phyloP scores from a whole-genome alignment of 352 stramenopile species.

The Phytophthora niederhauseri region DNA sequence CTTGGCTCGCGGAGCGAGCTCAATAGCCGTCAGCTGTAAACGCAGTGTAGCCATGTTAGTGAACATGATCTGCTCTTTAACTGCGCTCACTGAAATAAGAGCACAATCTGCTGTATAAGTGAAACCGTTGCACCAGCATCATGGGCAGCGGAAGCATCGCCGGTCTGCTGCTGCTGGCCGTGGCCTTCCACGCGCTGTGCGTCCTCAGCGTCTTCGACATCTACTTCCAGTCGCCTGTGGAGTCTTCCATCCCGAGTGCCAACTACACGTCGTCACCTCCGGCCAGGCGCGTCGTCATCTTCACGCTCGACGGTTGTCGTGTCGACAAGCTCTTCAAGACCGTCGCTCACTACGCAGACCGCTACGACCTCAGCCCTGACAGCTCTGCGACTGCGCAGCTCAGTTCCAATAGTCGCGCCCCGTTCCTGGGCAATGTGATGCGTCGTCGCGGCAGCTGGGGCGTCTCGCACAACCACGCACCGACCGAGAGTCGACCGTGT shows the following conservation, averaged over 20 bases:
- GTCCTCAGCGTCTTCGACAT: constrained; percentile 89
- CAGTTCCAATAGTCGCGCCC: constrained; percentile 33
- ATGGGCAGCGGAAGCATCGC: constrained; percentile 20
- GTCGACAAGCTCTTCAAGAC: constrained; percentile 84
- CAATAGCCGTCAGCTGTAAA: constrained; percentile 9
- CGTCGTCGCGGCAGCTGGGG: constrained; percentile 72
- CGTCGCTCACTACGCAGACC: constrained; percentile 33
- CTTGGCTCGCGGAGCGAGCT: constrained; percentile 48
- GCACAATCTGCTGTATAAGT: neutral
- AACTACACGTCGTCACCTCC: constrained; percentile 44
- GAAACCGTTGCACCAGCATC: neutral
- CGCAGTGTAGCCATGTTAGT: neutral
- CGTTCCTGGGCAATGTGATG: constrained; percentile 74
- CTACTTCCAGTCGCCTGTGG: constrained; percentile 86
- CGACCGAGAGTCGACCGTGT: constrained; percentile 80
- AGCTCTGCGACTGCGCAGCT: neutral
- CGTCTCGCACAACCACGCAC: constrained; percentile 85
- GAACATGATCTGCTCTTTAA: neutral
- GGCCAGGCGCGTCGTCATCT: constrained; percentile 73
- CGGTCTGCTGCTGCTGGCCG: constrained; percentile 65
- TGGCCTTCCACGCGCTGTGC: constrained; percentile 81
- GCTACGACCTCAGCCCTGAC: constrained; percentile 22
- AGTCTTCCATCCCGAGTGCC: constrained; percentile 56
- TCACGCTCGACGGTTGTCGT: constrained; percentile 82
- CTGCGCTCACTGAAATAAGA: neutral